A percentile compares a stretch with the other conserved stretches of the same genome.
Conservation (phyloP, 1,284 basidiomycete species). For the Gomphus bonarii region DNA sequence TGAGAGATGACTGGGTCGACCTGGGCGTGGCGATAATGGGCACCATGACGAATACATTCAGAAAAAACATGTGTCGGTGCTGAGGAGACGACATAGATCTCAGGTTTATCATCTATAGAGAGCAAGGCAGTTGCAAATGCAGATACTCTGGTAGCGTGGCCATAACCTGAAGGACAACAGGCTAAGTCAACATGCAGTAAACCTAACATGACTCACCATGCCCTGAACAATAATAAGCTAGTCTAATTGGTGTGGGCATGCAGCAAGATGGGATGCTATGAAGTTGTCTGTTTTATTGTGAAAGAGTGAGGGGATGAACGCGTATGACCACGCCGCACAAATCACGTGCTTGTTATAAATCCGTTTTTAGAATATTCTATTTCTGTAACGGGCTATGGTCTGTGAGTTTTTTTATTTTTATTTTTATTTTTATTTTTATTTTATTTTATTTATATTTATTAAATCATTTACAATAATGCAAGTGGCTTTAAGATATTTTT, state of each 20-base stretch:
- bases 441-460: no score
- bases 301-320: no score
- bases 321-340: no score
- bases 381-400: no score
- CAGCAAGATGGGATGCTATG: slow-evolving; percentile 78
- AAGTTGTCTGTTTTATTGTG: no score
- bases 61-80: slow-evolving; percentile 57
- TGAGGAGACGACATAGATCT: slow-evolving; percentile 53
- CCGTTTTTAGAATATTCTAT: no score
- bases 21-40: slow-evolving; percentile 51
- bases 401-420: no score
- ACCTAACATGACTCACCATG: slow-evolving; percentile 36
- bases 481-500: no score
- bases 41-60: slow-evolving; percentile 47
- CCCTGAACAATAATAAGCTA: slow-evolving; percentile 66
- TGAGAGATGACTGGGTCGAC: slow-evolving; percentile 68
- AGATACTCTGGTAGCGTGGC: slow-evolving; percentile 65
- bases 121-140: slow-evolving; percentile 53
- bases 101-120: slow-evolving; percentile 29
- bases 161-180: slow-evolving; percentile 39
- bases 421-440: no score
- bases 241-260: slow-evolving; percentile 22
- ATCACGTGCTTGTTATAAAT: no score
- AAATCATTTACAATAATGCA: no score
- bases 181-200: not conserved